Base-by-base conservation (phyloP, 768 basidiomycete genomes). In the Serendipita sp. region DNA sequence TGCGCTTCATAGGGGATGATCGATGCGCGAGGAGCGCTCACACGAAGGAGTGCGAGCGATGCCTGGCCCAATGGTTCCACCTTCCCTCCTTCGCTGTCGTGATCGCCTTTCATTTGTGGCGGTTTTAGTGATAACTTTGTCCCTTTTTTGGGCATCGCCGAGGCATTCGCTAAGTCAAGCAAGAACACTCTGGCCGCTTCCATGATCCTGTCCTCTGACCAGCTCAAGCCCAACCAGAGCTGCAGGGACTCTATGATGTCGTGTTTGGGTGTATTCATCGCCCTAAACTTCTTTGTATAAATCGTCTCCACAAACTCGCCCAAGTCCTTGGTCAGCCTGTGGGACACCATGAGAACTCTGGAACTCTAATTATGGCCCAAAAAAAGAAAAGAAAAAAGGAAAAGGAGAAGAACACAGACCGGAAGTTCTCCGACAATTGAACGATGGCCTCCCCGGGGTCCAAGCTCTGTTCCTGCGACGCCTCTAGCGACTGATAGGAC, bases 231-330 rank as follows among this genome's bases (percentile, higher is more conserved):
- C 15, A 78, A 65, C 32, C 66, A 68, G 63, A 69, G 70, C 13
- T 80, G 73, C 13, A 73, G 71, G 0, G 77, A 78, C 7, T 80
- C 70, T 45, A 77, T 73, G 7, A 73, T 72, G 3, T 75, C 72
- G 68, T 81, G 79, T 24, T 24, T 24, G 24, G 24, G 24, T 2
- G 72, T 69, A 65, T 80, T 82, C 71, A 80, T 78, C 0, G 79
- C 75, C 65, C 76, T 79, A 70, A 81, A 80, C 34, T 37, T 56
- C 18, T 76, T 72, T 3, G 76, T 75, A 67, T 82, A 82, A 30
- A 81, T 82, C 0, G 78, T 80, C 0, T 79, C 78, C 3, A 82
- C 77, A 67, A 81, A 82, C 62, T 78, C 78, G n/a, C 79, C 79
- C 7, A 82, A 72, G 65, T 82, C 80, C 2, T 78, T 76, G 65